A percentile compares a stretch with the other conserved stretches of the same genome.
phyloP scores from a whole-genome alignment of 1,284 basidiomycete species.

The Cerioporus squamosus region DNA sequence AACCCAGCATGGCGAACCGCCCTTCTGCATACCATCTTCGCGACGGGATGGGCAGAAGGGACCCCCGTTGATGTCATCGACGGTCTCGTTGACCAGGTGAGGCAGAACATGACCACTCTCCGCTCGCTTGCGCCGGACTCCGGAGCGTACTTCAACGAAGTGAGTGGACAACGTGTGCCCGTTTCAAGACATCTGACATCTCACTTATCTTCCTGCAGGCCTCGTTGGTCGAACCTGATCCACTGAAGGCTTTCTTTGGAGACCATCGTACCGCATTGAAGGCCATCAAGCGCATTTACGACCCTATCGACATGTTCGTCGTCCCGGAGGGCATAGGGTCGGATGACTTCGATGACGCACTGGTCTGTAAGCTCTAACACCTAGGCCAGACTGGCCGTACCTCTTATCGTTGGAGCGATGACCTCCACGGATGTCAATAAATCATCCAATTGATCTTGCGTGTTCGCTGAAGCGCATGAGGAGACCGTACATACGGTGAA shows the following conservation, averaged over 20 bases:
- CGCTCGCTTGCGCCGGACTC: slow-evolving; percentile 32
- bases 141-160: slow-evolving; percentile 49
- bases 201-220: slow-evolving; percentile 34
- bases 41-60: slow-evolving; percentile 38
- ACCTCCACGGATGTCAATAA: neutral
- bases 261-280: slow-evolving; percentile 43
- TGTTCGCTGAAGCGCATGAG: too few relatives aligned
- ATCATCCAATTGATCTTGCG: too few relatives aligned
- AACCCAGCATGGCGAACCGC: slow-evolving; percentile 49
- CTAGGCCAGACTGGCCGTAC: neutral
- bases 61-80: slow-evolving; percentile 31
- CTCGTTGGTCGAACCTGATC: slow-evolving; percentile 43
- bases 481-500: slow-evolving; percentile 1
- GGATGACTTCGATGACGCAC: slow-evolving; percentile 38
- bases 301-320: slow-evolving; percentile 46
- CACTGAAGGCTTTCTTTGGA: slow-evolving; percentile 47
- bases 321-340: slow-evolving; percentile 49
- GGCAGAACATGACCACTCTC: slow-evolving; percentile 31
- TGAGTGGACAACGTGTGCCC: slow-evolving; percentile 19
- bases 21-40: slow-evolving; percentile 33
- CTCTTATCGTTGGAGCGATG: neutral
- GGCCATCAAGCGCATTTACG: slow-evolving; percentile 48
- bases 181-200: too few relatives aligned
- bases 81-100: slow-evolving; percentile 27
- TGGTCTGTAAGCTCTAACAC: slow-evolving; percentile 24